Evolutionary conservation across 331 rosid species (phyloP).

Genomic region (Dryas integrifolia): DNA sequence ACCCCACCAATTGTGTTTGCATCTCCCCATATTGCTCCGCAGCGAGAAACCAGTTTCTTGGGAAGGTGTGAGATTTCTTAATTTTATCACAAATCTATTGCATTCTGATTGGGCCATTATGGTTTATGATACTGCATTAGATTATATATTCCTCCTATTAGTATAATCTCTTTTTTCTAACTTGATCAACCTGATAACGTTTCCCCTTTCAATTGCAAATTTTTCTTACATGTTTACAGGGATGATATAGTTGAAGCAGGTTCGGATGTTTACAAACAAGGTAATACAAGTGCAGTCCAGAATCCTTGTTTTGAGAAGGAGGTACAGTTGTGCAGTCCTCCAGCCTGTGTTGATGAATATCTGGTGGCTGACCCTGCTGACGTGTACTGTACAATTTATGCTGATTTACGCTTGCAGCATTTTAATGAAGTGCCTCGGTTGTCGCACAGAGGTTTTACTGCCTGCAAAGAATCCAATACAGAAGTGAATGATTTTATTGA

Average conservation of each 20-base stretch:
- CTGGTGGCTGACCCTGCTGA: constrained; percentile 14
- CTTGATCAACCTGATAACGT: neutral
- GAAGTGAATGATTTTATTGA: neutral
- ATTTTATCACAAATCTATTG: neutral
- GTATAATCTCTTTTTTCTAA: neutral
- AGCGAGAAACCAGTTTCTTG: constrained; percentile 10
- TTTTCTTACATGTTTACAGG: constrained; percentile 7
- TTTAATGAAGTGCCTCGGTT: neutral
- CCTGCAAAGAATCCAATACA: neutral
- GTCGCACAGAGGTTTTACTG: neutral
- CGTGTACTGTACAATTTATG: neutral
- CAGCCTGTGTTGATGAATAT: constrained; percentile 10
- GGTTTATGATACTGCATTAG: neutral
- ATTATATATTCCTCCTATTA: neutral
- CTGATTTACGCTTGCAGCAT: neutral
- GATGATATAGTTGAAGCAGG: constrained; percentile 10
- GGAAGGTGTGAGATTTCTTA: constrained; percentile 13
- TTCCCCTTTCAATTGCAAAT: neutral
- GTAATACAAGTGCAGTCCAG: constrained; percentile 4
- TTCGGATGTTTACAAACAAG: constrained; percentile 13
- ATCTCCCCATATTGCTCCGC: constrained; percentile 25
- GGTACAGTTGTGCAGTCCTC: constrained; percentile 8
- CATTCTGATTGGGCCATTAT: neutral
- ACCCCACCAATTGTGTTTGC: constrained; percentile 23
- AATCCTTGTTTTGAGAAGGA: constrained; percentile 22